Percentiles rank a stretch among this genome's conserved stretches.
Conservation (phyloP, 495 filamentous ascomycete genomes). For the Penicillium soppii region DNA sequence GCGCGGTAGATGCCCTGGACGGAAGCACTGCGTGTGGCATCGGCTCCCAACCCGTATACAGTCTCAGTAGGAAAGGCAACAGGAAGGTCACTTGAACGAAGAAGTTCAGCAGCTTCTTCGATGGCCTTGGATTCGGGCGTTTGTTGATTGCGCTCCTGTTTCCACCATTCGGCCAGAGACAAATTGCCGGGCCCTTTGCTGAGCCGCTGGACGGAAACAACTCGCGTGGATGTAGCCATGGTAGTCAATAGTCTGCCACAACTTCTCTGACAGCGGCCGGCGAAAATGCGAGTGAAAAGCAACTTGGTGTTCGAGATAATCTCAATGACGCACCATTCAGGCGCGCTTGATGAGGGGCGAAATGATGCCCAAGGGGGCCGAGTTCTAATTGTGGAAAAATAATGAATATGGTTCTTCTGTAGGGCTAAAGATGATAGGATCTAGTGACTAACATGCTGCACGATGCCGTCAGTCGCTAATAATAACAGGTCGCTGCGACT, state of each 20-base stretch:
- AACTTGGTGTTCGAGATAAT: constrained; percentile 25
- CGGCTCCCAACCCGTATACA: constrained; percentile 93
- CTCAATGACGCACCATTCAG: constrained; percentile 24
- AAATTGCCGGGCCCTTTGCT: constrained; percentile 38
- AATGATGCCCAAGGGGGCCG: constrained; percentile 12
- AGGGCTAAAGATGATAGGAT: constrained; percentile 1
- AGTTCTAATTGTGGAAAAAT: constrained; percentile 9
- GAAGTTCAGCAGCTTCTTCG: constrained; percentile 56
- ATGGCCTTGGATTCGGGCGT: constrained; percentile 41
- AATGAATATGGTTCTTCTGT: not conserved
- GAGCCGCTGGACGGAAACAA: constrained; percentile 44
- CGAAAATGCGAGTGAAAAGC: constrained; percentile 31
- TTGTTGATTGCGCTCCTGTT: constrained; percentile 32
- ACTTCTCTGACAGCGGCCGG: constrained; percentile 37
- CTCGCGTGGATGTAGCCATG: constrained; percentile 31
- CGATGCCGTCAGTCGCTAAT: constrained; percentile 4
- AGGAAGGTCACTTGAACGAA: constrained; percentile 64
- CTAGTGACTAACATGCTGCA: constrained; percentile 18
- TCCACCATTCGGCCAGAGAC: constrained; percentile 49
- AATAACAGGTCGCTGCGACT: not conserved
- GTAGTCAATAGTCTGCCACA: constrained; percentile 27
- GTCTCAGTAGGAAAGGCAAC: constrained; percentile 98
- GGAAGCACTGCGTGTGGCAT: constrained; percentile 80
- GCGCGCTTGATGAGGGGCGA: constrained; percentile 14
- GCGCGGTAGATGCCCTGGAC: constrained; percentile 89